Percentiles rank a stretch among this genome's conserved stretches.
These are phyloP conservation scores for Exidia glandulosa DNA, from an alignment of 768 basidiomycete genomes.

Conservation along the genomic window DNA sequence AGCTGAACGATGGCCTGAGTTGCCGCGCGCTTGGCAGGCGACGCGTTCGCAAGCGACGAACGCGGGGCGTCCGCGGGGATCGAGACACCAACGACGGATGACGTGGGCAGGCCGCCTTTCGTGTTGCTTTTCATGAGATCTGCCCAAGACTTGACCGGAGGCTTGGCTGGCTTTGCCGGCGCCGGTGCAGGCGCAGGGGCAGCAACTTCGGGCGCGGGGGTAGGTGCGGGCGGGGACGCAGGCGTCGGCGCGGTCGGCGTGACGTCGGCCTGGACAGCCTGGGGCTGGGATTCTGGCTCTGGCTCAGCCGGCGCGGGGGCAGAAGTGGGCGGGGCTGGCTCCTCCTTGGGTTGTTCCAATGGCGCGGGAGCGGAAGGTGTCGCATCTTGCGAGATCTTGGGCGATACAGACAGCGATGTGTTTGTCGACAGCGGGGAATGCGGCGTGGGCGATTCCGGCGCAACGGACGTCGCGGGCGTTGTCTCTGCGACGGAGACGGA, in stretches of 20 bases:
- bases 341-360: neutral
- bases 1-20: constrained; percentile 39
- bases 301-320: too few relatives aligned
- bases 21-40: constrained; percentile 39
- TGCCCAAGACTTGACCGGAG: constrained; percentile 68
- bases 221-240: constrained; percentile 16
- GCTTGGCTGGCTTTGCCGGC: constrained; percentile 10
- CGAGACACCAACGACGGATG: constrained; percentile 64
- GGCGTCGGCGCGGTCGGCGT: neutral
- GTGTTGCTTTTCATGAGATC: constrained; percentile 52
- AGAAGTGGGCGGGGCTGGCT: neutral
- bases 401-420: constrained; percentile 39
- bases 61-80: constrained; percentile 37
- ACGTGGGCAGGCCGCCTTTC: constrained; percentile 43
- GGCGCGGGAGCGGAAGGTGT: neutral
- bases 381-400: neutral
- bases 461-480: constrained; percentile 38
- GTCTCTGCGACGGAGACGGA: constrained; percentile 31
- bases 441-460: constrained; percentile 35
- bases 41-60: constrained; percentile 16
- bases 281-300: too few relatives aligned
- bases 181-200: constrained; percentile 1
- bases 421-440: constrained; percentile 49
- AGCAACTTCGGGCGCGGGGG: constrained; percentile 1
- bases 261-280: too few relatives aligned